Conservation (phyloP, 306 rosid genomes). For the Vachellia collinsii region DNA sequence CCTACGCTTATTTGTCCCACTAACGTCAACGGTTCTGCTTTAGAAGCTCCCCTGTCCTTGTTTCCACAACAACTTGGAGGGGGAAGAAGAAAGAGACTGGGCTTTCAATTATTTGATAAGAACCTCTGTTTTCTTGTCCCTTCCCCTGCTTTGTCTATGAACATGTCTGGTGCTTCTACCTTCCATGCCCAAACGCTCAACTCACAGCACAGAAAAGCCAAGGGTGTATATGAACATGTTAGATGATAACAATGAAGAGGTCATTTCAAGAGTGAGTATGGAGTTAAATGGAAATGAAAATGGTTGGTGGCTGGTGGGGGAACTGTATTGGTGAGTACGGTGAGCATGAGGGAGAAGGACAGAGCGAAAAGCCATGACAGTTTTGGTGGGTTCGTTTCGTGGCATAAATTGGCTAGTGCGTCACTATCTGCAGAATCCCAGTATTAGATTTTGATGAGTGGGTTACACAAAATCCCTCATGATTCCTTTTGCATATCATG, state of each 20-base stretch:
- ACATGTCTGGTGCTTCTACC: too few relatives aligned
- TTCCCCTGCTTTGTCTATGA: too few relatives aligned
- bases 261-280: neutral
- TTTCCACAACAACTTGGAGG: neutral
- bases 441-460: constrained; percentile 17
- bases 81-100: neutral
- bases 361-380: constrained; percentile 10
- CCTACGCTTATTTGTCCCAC: neutral
- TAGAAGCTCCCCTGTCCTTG: neutral
- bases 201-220: neutral
- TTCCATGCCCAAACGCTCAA: neutral
- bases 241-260: neutral
- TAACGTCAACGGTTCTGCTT: neutral
- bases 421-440: neutral
- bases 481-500: constrained; percentile 17
- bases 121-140: too few relatives aligned
- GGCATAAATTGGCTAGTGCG: constrained; percentile 21
- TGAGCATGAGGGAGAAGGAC: neutral
- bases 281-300: neutral
- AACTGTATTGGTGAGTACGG: neutral
- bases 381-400: constrained; percentile 35
- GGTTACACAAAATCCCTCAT: constrained; percentile 36
- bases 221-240: neutral
- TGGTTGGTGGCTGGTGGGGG: neutral
- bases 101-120: neutral